Evolutionary conservation across 1,284 basidiomycete genomes (phyloP).

Genomic region (Irpex rosettiformis): DNA sequence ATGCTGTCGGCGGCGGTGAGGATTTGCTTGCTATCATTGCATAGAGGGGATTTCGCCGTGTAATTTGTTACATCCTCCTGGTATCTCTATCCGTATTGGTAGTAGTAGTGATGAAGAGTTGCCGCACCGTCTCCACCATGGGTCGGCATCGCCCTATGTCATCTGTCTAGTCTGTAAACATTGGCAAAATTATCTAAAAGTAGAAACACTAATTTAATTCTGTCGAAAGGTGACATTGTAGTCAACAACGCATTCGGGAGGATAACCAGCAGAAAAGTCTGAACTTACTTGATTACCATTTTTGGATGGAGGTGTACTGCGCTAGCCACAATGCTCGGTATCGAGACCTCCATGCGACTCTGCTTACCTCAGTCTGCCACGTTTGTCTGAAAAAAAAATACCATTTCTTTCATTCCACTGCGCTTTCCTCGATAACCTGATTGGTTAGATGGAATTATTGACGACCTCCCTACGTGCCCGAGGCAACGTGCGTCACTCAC

Average conservation of each 20-base stretch:
- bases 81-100: neutral
- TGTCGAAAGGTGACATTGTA: too few species aligned
- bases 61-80: neutral
- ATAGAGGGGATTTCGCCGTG: neutral
- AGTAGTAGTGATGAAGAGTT: neutral
- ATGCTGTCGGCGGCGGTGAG: neutral
- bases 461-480: neutral
- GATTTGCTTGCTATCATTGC: neutral
- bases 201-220: too few species aligned
- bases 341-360: too few species aligned
- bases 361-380: neutral
- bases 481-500: slow-evolving; percentile 1
- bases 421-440: neutral
- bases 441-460: neutral
- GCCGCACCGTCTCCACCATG: neutral
- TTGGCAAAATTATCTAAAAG: too few species aligned
- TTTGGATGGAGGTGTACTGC: neutral
- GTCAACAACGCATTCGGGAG: too few species aligned
- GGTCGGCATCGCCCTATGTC: too few species aligned
- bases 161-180: too few species aligned
- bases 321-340: too few species aligned
- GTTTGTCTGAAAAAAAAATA: neutral
- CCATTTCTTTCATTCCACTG: neutral
- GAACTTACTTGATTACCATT: neutral
- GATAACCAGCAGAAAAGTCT: too few species aligned